Base-by-base conservation (phyloP, 164 flowering plant genomes). In the Macadamia tetraphylla region DNA sequence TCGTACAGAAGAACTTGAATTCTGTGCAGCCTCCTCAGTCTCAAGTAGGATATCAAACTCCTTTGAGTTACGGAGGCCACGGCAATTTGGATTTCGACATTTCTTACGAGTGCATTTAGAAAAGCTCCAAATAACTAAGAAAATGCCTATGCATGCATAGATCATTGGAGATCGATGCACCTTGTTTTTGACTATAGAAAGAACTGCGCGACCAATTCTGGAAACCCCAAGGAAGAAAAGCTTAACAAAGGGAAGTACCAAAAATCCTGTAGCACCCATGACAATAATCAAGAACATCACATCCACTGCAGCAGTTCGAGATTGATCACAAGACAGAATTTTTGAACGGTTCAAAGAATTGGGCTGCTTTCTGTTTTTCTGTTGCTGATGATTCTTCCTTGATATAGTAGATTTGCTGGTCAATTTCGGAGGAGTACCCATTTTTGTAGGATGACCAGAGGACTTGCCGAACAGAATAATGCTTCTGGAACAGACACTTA, bases 41-140 rank as follows among this genome's bases (percentile, higher is more conserved):
- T 91, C 95, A 67, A 93, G 69, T 76, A 89, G 97, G 62, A 91
- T 89, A 82, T 89, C 96, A 44, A 93, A 93, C 70, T 91, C 90
- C 1, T 91, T 91, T 0, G 95, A 89, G 73, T 86, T 82, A 6
- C 81, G 77, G 0, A 93, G 88, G 42, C 98, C 94, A 43, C 75
- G 84, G 67, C 98, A 93, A 57, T 80, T 81, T 1, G 84, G 87
- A 30, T 84, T 88, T 65, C 89, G 91, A 60, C 98, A 93, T 73
- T 78, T 85, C 61, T 78, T 73, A 61, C 58, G 70, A 0, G 74
- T 73, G 43, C 77, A 85, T 7, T 77, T 30, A 8, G 81, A 17
- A 14, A 89, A 74, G 30, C 67, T 79, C 86, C 84, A 85, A 12
- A 75, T 71, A 64, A 85, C 87, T 13, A 80, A 78, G 6, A 74